Evolutionary conservation across 2,329 filamentous ascomycete genomes (phyloP).

Genomic region (Chalaropsis ovoidea): DNA sequence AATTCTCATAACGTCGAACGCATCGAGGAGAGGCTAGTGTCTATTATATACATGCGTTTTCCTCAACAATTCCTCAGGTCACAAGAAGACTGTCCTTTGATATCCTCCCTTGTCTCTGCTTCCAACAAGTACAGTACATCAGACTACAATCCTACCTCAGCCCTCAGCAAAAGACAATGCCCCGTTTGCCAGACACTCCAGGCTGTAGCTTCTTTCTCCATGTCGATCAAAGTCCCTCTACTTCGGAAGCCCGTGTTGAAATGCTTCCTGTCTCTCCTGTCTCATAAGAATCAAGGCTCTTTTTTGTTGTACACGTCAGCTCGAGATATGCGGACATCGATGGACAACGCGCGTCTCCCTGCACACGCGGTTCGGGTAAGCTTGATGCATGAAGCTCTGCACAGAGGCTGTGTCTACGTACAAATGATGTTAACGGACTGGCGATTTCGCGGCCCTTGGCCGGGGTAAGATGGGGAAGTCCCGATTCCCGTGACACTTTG

Average conservation of each 20-base stretch:
- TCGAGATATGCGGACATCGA: not conserved
- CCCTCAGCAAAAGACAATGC: not conserved
- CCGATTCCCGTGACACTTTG: constrained; percentile 27
- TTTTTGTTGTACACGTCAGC: not conserved
- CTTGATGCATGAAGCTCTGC: not conserved
- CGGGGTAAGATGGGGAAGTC: constrained; percentile 17
- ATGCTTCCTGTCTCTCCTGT: not conserved
- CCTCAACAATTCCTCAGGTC: not conserved
- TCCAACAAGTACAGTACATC: not conserved
- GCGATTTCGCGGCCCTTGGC: constrained; percentile 8
- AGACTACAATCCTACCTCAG: not conserved
- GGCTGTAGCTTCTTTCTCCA: not conserved
- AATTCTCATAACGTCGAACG: not conserved
- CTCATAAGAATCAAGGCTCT: not conserved
- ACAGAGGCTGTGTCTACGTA: not conserved
- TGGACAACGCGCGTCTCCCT: constrained; percentile 9
- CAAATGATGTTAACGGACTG: not conserved
- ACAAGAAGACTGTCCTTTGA: not conserved
- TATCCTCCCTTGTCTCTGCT: not conserved
- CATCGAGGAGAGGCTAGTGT: not conserved
- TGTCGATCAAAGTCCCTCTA: not conserved
- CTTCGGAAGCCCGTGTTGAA: not conserved
- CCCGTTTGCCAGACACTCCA: not conserved
- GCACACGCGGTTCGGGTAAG: not conserved
- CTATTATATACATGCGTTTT: not conserved